phyloP scores from a whole-genome alignment of 2,329 filamentous ascomycete genomes.

The Claviceps sorghi region DNA sequence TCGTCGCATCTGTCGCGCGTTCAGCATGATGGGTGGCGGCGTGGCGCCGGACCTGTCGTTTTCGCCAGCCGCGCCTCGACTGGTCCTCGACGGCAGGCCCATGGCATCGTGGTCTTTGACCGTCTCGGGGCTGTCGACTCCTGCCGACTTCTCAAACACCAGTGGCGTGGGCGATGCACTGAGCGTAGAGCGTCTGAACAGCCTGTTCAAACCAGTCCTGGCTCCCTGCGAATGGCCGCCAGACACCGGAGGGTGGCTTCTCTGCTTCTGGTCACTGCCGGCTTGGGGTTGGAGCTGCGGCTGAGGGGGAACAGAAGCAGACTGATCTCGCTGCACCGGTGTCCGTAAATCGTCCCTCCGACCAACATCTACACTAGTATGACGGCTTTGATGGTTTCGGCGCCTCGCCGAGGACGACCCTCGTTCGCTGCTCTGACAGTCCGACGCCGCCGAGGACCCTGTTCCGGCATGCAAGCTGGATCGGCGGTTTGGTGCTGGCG shows the following conservation, averaged over 20 bases:
- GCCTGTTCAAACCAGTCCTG: slow-evolving; percentile 31
- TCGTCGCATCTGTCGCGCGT: slow-evolving; percentile 19
- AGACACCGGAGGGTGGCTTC: slow-evolving; percentile 35
- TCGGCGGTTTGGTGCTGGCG: slow-evolving; percentile 34
- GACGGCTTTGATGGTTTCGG: slow-evolving; percentile 7
- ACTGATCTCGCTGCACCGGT: slow-evolving; percentile 13
- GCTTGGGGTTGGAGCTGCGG: slow-evolving; percentile 2
- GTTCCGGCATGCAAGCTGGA: slow-evolving; percentile 39
- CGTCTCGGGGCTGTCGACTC: slow-evolving; percentile 7
- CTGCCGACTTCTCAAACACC: neutral
- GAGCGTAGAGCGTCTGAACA: slow-evolving; percentile 37
- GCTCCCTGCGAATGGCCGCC: slow-evolving; percentile 30
- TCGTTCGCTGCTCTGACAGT: slow-evolving; percentile 1
- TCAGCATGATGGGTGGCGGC: slow-evolving; percentile 41
- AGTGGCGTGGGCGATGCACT: slow-evolving; percentile 11
- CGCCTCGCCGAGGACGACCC: slow-evolving; percentile 11
- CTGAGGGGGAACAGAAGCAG: slow-evolving; percentile 2
- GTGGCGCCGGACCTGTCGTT: slow-evolving; percentile 36
- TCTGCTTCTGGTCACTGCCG: slow-evolving; percentile 20
- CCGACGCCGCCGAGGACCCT: slow-evolving; percentile 17
- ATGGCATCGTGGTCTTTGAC: slow-evolving; percentile 14
- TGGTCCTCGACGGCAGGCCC: slow-evolving; percentile 27
- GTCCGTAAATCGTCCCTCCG: slow-evolving; percentile 13
- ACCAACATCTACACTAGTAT: slow-evolving; percentile 19
- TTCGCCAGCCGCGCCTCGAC: slow-evolving; percentile 19